Evolutionary conservation across 306 rosid genomes (phyloP).

Genomic region (Mimosa pudica): DNA sequence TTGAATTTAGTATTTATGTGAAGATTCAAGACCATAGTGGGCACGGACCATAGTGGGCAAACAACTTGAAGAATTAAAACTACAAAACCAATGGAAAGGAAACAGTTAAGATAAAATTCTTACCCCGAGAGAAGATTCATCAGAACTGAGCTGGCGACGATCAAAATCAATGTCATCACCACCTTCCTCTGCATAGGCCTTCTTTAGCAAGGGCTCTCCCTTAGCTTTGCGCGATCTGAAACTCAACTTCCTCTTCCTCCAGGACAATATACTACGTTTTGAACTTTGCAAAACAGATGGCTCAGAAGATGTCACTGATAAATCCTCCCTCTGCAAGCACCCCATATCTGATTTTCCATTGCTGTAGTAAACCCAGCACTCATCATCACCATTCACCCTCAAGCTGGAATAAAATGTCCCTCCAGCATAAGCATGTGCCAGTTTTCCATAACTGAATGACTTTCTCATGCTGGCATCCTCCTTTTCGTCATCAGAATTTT

Average conservation of each 20-base stretch:
- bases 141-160: slow-evolving; percentile 96
- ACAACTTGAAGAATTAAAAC: no score
- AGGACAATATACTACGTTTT: slow-evolving; percentile 82
- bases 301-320: slow-evolving; percentile 57
- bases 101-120: slow-evolving; percentile 35
- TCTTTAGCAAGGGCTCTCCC: slow-evolving; percentile 94
- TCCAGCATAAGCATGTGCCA: slow-evolving; percentile 91
- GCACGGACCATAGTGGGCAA: no score
- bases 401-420: slow-evolving; percentile 66
- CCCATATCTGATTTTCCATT: slow-evolving; percentile 78
- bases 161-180: slow-evolving; percentile 99
- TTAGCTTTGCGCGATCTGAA: slow-evolving; percentile 96
- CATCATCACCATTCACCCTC: slow-evolving; percentile 61
- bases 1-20: background rate
- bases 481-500: slow-evolving; percentile 87
- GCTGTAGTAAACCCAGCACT: slow-evolving; percentile 92
- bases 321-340: slow-evolving; percentile 58
- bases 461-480: slow-evolving; percentile 78
- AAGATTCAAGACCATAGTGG: no score
- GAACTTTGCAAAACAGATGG: slow-evolving; percentile 63
- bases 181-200: slow-evolving; percentile 98
- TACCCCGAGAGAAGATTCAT: slow-evolving; percentile 82
- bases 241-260: slow-evolving; percentile 99
- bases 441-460: slow-evolving; percentile 93
- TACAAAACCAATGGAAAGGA: slow-evolving; percentile 19